Percentiles rank a stretch among this genome's conserved stretches.
These are phyloP conservation scores for Colletotrichum lupini DNA, from an alignment of 2,329 filamentous ascomycete genomes.

Conservation along the genomic window DNA sequence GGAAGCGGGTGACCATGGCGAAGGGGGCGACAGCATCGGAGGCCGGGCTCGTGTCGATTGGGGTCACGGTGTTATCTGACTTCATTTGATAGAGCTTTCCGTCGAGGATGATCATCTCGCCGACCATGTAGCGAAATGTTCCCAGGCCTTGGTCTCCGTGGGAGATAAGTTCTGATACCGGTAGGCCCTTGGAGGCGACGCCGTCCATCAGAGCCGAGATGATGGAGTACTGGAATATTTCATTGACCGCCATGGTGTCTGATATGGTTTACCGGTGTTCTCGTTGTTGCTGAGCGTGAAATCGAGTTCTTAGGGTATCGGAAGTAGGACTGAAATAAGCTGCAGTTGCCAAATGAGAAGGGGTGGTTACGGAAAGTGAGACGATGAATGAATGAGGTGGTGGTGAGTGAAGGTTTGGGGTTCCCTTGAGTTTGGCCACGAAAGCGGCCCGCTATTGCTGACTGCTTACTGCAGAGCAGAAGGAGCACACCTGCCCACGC, in stretches of 20 bases:
- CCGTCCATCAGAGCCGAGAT: slow-evolving; percentile 49
- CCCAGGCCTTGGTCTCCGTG: slow-evolving; percentile 49
- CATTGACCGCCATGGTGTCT: slow-evolving; percentile 44
- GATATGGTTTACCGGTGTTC: neutral
- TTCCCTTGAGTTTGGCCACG: neutral
- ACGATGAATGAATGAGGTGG: neutral
- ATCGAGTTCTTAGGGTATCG: too few species aligned
- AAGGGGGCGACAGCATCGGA: slow-evolving; percentile 44
- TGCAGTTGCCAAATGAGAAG: neutral
- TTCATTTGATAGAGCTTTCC: slow-evolving; percentile 48
- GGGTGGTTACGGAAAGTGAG: neutral
- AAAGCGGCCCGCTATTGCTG: neutral
- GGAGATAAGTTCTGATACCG: slow-evolving; percentile 42
- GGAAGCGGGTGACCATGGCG: slow-evolving; percentile 46
- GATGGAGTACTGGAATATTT: slow-evolving; percentile 48
- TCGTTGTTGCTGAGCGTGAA: too few species aligned
- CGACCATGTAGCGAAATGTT: slow-evolving; percentile 47
- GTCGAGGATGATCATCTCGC: slow-evolving; percentile 49
- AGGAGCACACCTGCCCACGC: too few species aligned
- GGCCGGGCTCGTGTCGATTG: slow-evolving; percentile 38
- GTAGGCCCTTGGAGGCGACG: slow-evolving; percentile 45
- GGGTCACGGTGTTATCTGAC: slow-evolving; percentile 43
- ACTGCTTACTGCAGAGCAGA: neutral
- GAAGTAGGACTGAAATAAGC: too few species aligned
- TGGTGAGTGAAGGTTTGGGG: neutral